Percentiles rank a stretch among this genome's conserved stretches.
Conservation (phyloP, 2,329 filamentous ascomycete genomes). For the Clonostachys rosea region DNA sequence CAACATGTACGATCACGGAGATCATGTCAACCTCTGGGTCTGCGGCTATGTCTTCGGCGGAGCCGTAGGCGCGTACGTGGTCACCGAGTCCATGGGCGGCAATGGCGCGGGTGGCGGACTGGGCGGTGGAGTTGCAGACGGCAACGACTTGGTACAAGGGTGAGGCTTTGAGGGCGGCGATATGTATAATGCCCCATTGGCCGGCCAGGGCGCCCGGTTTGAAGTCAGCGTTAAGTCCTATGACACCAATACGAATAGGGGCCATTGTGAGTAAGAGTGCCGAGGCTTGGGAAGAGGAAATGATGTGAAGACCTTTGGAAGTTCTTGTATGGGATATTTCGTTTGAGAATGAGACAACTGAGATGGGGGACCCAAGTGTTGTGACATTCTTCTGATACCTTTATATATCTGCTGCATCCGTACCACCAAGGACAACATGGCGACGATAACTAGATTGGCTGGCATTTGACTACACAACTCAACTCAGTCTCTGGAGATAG, state of each 20-base stretch:
- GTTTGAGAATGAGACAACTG: too few species aligned
- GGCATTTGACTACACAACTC: too few species aligned
- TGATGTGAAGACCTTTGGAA: not conserved
- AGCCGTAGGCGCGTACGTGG: conserved; percentile 16
- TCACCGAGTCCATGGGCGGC: conserved; percentile 29
- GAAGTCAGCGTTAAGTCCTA: conserved; percentile 17
- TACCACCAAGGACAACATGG: too few species aligned
- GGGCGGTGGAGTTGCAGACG: conserved; percentile 39
- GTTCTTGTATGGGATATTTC: too few species aligned
- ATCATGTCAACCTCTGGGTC: conserved; percentile 46
- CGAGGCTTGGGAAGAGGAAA: not conserved
- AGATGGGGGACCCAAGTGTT: too few species aligned
- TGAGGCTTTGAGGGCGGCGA: conserved; percentile 33
- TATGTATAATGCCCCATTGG: conserved; percentile 47
- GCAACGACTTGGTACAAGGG: conserved; percentile 39
- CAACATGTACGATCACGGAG: conserved; percentile 42
- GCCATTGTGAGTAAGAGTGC: conserved; percentile 4
- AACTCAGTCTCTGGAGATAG: too few species aligned
- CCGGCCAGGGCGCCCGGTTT: conserved; percentile 30
- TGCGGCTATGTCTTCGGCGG: conserved; percentile 33
- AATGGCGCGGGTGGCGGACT: conserved; percentile 34
- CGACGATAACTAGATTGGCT: too few species aligned
- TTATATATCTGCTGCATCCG: too few species aligned
- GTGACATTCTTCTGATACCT: too few species aligned
- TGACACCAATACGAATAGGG: conserved; percentile 9